Conservation (phyloP, 805 yeast species). For the Jamesozyma spencerorum region DNA sequence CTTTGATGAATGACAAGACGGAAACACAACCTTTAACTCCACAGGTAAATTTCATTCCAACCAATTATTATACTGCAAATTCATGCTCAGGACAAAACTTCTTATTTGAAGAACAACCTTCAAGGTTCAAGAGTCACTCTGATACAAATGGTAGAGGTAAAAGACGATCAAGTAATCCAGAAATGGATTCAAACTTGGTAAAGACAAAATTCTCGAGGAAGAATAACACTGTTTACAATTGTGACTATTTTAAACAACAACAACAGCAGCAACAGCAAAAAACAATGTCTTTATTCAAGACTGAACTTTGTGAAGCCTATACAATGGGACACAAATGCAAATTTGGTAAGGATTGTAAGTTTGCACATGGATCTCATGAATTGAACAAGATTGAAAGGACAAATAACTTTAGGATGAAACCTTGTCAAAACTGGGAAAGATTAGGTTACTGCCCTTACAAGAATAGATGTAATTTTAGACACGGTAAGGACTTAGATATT, state of each 20-base stretch:
- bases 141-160: no score
- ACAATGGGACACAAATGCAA: slow-evolving; percentile 63
- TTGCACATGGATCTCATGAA: slow-evolving; percentile 80
- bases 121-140: no score
- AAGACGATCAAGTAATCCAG: no score
- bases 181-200: neutral
- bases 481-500: slow-evolving; percentile 36
- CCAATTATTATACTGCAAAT: no score
- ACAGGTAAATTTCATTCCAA: no score
- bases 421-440: slow-evolving; percentile 77
- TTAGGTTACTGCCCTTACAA: slow-evolving; percentile 79
- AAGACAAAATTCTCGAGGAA: neutral
- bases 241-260: no score
- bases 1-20: neutral
- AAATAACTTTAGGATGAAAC: slow-evolving; percentile 78
- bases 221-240: neutral
- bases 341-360: slow-evolving; percentile 82
- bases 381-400: slow-evolving; percentile 55
- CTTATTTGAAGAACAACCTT: no score
- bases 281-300: slow-evolving; percentile 51
- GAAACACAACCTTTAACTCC: neutral
- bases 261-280: no score
- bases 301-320: slow-evolving; percentile 76
- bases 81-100: no score
- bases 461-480: slow-evolving; percentile 82